A percentile compares a stretch with the other conserved stretches of the same genome.
Evolutionary conservation across 2,329 filamentous ascomycete genomes (phyloP).

Genomic region (Orbilia blumenaviensis): DNA sequence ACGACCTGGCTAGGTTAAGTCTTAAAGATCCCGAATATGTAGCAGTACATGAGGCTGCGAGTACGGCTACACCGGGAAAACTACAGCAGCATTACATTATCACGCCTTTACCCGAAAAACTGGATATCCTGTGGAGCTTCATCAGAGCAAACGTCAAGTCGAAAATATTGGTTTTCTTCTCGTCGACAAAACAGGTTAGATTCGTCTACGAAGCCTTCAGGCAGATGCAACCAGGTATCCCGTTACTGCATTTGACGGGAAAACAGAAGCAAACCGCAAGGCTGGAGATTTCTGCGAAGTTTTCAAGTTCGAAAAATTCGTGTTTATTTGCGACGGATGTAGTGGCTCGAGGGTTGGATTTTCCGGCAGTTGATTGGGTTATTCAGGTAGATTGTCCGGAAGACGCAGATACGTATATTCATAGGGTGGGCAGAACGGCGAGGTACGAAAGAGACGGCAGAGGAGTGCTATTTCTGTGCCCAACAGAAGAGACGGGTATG

Average conservation of each 20-base stretch:
- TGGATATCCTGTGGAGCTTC: constrained; percentile 92
- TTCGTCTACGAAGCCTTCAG: constrained; percentile 95
- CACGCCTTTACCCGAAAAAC: constrained; percentile 84
- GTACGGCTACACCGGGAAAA: constrained; percentile 79
- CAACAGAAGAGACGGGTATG: constrained; percentile 93
- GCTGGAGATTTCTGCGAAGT: constrained; percentile 85
- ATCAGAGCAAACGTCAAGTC: constrained; percentile 88
- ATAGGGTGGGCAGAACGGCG: constrained; percentile 93
- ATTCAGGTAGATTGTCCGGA: constrained; percentile 98
- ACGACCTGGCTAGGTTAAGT: constrained; percentile 86
- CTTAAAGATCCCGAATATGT: constrained; percentile 93
- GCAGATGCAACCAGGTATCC: constrained; percentile 91
- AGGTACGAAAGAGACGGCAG: constrained; percentile 86
- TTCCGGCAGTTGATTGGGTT: constrained; percentile 96
- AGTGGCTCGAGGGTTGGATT: constrained; percentile 91
- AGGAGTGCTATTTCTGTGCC: constrained; percentile 89
- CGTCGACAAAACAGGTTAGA: constrained; percentile 93
- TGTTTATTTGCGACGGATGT: constrained; percentile 97
- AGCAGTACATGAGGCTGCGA: constrained; percentile 85
- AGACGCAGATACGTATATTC: constrained; percentile 96
- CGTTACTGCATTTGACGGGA: constrained; percentile 89
- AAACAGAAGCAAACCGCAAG: constrained; percentile 91
- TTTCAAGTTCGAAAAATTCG: constrained; percentile 79
- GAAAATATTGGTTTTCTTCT: constrained; percentile 95
- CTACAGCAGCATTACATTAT: constrained; percentile 92